These are phyloP conservation scores for Diaporthe vexans DNA, from an alignment of 2,329 filamentous ascomycete genomes.

Conservation along the genomic window DNA sequence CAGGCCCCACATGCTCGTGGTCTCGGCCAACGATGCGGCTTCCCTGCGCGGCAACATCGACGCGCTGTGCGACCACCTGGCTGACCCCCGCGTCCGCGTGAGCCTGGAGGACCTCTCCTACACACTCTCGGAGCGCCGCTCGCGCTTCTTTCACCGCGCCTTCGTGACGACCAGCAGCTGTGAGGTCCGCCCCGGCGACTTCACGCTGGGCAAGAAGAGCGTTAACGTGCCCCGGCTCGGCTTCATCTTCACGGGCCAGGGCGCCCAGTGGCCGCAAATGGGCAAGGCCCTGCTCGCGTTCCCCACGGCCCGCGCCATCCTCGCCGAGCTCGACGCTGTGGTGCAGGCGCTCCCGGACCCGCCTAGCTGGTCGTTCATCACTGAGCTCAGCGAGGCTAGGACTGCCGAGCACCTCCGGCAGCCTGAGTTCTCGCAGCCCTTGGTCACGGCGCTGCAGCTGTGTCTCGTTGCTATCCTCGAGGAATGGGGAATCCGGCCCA, in stretches of 20 bases:
- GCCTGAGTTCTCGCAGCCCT: constrained; percentile 50
- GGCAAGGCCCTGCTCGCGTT: constrained; percentile 43
- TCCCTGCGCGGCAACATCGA: neutral
- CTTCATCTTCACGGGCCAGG: neutral
- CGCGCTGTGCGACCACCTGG: neutral
- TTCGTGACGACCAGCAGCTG: constrained; percentile 7
- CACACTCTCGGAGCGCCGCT: constrained; percentile 42
- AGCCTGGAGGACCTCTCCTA: constrained; percentile 39
- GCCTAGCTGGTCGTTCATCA: constrained; percentile 42
- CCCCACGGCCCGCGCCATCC: constrained; percentile 37
- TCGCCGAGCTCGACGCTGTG: constrained; percentile 41
- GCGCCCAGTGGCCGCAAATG: constrained; percentile 42
- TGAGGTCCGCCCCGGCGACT: neutral
- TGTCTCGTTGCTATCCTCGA: constrained; percentile 55
- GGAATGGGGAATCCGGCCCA: constrained; percentile 49
- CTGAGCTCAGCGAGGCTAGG: constrained; percentile 40
- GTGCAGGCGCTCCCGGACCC: constrained; percentile 42
- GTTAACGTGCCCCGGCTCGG: constrained; percentile 44
- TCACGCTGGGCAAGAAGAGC: constrained; percentile 39
- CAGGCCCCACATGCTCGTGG: neutral
- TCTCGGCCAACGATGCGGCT: neutral
- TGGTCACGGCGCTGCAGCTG: constrained; percentile 64
- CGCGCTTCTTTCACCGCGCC: neutral
- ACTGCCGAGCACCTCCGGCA: constrained; percentile 44
- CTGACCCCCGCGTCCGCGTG: neutral